Conservation (phyloP, 2,329 filamentous ascomycete species). For the Cadophora sp. region DNA sequence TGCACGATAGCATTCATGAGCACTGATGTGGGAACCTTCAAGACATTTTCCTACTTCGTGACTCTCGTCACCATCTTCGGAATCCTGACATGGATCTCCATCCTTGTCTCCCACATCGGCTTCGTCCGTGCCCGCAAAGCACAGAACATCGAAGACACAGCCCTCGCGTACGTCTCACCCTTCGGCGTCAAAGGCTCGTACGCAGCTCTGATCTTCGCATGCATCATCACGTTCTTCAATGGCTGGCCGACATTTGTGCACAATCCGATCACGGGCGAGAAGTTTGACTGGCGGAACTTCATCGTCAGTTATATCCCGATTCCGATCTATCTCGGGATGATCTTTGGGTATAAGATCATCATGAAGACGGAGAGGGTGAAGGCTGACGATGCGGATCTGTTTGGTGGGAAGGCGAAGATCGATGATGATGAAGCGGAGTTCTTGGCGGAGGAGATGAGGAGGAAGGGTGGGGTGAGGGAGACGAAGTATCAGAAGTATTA, state of each 20-base stretch:
- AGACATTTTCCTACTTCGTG: conserved; percentile 75
- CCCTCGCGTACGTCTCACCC: conserved; percentile 71
- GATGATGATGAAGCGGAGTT: conserved; percentile 62
- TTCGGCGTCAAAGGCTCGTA: conserved; percentile 76
- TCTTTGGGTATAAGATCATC: conserved; percentile 61
- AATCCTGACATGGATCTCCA: conserved; percentile 44
- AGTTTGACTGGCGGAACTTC: conserved; percentile 70
- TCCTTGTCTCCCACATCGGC: conserved; percentile 70
- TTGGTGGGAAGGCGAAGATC: conserved; percentile 63
- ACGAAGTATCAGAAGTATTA: conserved; percentile 32
- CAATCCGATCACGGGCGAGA: conserved; percentile 48
- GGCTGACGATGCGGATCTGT: conserved; percentile 61
- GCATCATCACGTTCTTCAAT: conserved; percentile 80
- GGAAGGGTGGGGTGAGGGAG: conserved; percentile 27
- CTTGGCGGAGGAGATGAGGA: conserved; percentile 35
- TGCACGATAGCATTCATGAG: conserved; percentile 73
- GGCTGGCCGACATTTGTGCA: conserved; percentile 78
- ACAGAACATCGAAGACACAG: conserved; percentile 62
- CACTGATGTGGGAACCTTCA: conserved; percentile 61
- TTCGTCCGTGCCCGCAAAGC: conserved; percentile 69
- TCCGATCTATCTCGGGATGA: conserved; percentile 65
- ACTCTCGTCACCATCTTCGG: conserved; percentile 61
- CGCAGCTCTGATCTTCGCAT: conserved; percentile 72
- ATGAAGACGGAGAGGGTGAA: conserved; percentile 52
- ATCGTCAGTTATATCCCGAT: conserved; percentile 69